These are phyloP conservation scores for Phytophthora pistaciae DNA, from an alignment of 352 stramenopile genomes.

Conservation along the genomic window DNA sequence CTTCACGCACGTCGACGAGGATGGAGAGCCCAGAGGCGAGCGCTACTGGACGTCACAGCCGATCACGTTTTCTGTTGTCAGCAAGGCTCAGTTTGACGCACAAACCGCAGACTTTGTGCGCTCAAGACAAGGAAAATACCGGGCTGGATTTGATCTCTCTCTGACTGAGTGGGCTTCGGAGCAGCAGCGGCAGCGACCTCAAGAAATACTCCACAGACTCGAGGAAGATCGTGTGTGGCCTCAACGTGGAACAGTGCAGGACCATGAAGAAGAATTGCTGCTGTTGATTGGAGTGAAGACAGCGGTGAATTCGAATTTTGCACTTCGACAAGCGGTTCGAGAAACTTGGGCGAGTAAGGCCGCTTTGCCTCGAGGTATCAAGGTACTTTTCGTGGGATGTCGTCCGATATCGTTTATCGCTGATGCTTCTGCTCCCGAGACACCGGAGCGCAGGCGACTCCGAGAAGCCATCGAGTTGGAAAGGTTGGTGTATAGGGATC, in stretches of 20 bases:
- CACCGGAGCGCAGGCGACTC: neutral
- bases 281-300: constrained; percentile 40
- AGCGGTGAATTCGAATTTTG: constrained; percentile 27
- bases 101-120: neutral
- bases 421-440: neutral
- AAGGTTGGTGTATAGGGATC: constrained; percentile 38
- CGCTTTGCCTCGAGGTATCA: constrained; percentile 1
- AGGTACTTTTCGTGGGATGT: constrained; percentile 36
- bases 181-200: neutral
- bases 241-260: neutral
- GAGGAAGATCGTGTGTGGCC: neutral
- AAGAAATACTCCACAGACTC: neutral
- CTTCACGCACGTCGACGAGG: neutral
- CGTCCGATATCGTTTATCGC: constrained; percentile 1
- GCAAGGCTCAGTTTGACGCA: neutral
- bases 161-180: neutral
- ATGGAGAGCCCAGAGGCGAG: neutral
- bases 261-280: constrained; percentile 14
- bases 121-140: neutral
- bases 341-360: constrained; percentile 38
- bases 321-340: constrained; percentile 39
- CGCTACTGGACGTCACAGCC: neutral
- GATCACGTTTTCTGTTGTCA: neutral
- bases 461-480: constrained; percentile 36
- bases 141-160: neutral